Evolutionary conservation across 2,329 filamentous ascomycete genomes (phyloP), one percentile per base, ranked within the genome.

Genomic region (Leptographium radiaticola): DNA sequence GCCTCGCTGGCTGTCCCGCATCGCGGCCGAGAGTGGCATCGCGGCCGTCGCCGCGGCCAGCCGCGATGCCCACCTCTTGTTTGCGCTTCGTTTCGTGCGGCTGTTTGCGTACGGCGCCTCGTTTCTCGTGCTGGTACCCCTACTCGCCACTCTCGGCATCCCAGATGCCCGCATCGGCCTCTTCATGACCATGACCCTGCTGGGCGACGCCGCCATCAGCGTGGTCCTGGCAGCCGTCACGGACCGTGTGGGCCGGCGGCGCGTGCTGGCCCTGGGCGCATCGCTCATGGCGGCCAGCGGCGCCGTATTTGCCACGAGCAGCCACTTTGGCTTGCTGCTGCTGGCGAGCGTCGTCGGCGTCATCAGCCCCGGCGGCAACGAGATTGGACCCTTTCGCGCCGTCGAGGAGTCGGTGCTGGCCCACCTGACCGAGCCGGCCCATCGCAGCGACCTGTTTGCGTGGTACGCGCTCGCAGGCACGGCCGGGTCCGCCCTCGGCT

Each of bases 181-280:
- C 1, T 84, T 84, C 66, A 84, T 84, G 80, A 83, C 79, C 0
- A 63, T 83, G 57, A 85, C 81, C 0, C 66, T 84, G 16, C 67
- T 72, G 15, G 81, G 81, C 31, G 81, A 84, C 63, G 72, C 77
- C 5, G 61, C 70, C 44, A 75, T 84, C 57, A 82, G 79, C 60
- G 75, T 83, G 55, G 40, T 78, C 25, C 69, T 84, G 48, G 81
- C 80, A 0, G 61, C 80, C 7, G 69, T 81, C 56, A 78, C 81
- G 31, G 81, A 84, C 65, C 68, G 67, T 0, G 16, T 59, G 2
- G 81, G 81, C 4, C 71, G 80, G 31, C 71, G 73, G 51, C 68
- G 67, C 7, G 71, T 80, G n/a, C 68, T 84, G 5, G 68, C 72
- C 0, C 59, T 74, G 4, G 81, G 80, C 1, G 77, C 79, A 2